Evolutionary conservation across 495 filamentous ascomycete species (phyloP).

Genomic region (Cryomyces antarcticus): DNA sequence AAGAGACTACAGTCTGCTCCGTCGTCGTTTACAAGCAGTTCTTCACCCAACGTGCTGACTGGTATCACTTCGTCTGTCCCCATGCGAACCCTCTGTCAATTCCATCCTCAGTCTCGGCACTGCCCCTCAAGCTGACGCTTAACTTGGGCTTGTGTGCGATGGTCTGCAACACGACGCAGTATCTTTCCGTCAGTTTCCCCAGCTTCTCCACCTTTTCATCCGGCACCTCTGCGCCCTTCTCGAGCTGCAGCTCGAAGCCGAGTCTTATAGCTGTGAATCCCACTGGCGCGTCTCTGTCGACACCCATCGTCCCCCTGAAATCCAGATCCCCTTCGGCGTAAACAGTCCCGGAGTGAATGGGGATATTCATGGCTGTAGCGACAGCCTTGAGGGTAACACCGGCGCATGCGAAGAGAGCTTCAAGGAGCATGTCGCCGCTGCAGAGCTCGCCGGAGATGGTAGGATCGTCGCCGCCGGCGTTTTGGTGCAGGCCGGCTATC

Average conservation of each 20-base stretch:
- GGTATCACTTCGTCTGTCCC: constrained; percentile 9
- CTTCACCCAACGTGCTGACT: too few species aligned
- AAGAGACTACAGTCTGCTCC: too few species aligned
- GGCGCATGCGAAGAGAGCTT: constrained; percentile 20
- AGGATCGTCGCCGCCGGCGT: constrained; percentile 18
- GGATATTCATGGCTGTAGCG: constrained; percentile 16
- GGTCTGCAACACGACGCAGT: constrained; percentile 21
- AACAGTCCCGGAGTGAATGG: constrained; percentile 12
- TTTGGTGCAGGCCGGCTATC: constrained; percentile 16
- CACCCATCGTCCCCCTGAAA: constrained; percentile 20
- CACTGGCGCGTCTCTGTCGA: constrained; percentile 17
- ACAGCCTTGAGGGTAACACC: constrained; percentile 22
- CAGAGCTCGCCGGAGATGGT: constrained; percentile 19
- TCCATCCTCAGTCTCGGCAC: constrained; percentile 46
- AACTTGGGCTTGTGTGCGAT: constrained; percentile 16
- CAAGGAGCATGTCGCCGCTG: constrained; percentile 21
- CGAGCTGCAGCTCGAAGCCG: constrained; percentile 14
- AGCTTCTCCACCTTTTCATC: constrained; percentile 17
- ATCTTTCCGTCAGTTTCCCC: constrained; percentile 19
- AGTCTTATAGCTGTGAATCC: constrained; percentile 18
- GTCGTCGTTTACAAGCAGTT: too few species aligned
- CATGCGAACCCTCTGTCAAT: constrained; percentile 41
- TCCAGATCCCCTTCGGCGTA: constrained; percentile 20
- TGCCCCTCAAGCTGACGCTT: constrained; percentile 10
- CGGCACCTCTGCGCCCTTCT: constrained; percentile 11